phyloP scores from a whole-genome alignment of 78 protist genomes.

The Dictyostelium firmibasis region DNA sequence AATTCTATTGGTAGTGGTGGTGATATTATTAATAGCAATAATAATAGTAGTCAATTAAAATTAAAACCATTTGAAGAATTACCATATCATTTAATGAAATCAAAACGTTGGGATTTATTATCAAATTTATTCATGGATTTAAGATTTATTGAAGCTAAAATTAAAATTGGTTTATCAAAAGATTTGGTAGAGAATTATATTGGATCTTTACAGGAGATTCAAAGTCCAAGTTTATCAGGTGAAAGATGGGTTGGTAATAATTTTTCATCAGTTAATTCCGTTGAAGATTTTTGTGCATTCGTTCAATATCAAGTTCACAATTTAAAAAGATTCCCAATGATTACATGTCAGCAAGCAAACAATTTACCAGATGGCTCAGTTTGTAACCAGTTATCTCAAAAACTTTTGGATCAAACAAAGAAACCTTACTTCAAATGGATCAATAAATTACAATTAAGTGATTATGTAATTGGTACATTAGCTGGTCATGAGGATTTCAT shows the following conservation, averaged over 20 bases:
- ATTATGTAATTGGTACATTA: conserved; percentile 35
- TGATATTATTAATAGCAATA: neutral
- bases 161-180: neutral
- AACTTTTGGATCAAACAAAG: neutral
- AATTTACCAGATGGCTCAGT: conserved; percentile 59
- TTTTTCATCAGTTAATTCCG: conserved; percentile 3
- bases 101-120: conserved; percentile 47
- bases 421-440: conserved; percentile 18
- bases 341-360: conserved; percentile 34
- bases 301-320: conserved; percentile 59
- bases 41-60: neutral
- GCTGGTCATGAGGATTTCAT: conserved; percentile 71
- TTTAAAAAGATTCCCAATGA: conserved; percentile 29
- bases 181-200: conserved; percentile 24
- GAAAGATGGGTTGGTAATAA: conserved; percentile 68
- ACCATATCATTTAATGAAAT: conserved; percentile 44
- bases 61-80: conserved; percentile 37
- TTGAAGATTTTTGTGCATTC: conserved; percentile 41
- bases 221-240: conserved; percentile 47
- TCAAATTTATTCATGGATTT: conserved; percentile 35
- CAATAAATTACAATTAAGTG: conserved; percentile 42
- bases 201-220: neutral
- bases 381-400: conserved; percentile 15
- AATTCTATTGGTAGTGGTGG: too few relatives aligned
- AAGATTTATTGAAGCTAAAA: conserved; percentile 35